These are phyloP conservation scores for Botrytis hyacinthi DNA, from an alignment of 2,329 filamentous ascomycete genomes.

Conservation along the genomic window DNA sequence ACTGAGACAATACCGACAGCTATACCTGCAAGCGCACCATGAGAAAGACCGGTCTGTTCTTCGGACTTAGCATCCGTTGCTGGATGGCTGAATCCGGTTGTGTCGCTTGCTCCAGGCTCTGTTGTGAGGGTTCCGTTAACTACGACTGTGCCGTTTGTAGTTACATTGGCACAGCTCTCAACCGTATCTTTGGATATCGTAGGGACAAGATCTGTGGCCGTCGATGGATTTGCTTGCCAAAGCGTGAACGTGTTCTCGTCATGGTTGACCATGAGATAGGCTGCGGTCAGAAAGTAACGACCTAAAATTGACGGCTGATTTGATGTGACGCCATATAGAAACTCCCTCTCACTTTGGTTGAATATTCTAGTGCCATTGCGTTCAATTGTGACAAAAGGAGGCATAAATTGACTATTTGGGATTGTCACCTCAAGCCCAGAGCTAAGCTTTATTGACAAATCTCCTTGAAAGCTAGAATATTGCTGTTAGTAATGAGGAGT, in stretches of 20 bases:
- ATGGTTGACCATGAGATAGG: slow-evolving; percentile 17
- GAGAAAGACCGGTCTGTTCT: neutral
- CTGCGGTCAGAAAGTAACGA: slow-evolving; percentile 6
- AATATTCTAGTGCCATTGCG: neutral
- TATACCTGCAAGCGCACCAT: neutral
- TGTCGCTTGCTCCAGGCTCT: neutral
- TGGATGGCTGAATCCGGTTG: neutral
- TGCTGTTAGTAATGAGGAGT: neutral
- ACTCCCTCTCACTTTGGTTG: slow-evolving; percentile 1
- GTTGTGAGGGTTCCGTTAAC: neutral
- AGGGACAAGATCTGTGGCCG: neutral
- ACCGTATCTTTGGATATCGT: neutral
- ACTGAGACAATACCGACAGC: neutral
- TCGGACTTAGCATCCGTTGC: neutral
- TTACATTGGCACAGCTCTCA: neutral
- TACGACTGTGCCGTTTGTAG: neutral
- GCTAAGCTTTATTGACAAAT: slow-evolving; percentile 7
- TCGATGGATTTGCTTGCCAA: slow-evolving; percentile 8
- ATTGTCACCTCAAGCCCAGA: slow-evolving; percentile 2
- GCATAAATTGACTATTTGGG: slow-evolving; percentile 9
- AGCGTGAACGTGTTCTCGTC: slow-evolving; percentile 1
- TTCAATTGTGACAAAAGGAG: neutral
- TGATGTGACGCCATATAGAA: neutral
- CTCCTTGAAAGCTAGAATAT: slow-evolving; percentile 4
- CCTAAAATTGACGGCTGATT: slow-evolving; percentile 4